Evolutionary conservation across 2,329 filamentous ascomycete genomes (phyloP).

Genomic region (Trichoderma harzianum): DNA sequence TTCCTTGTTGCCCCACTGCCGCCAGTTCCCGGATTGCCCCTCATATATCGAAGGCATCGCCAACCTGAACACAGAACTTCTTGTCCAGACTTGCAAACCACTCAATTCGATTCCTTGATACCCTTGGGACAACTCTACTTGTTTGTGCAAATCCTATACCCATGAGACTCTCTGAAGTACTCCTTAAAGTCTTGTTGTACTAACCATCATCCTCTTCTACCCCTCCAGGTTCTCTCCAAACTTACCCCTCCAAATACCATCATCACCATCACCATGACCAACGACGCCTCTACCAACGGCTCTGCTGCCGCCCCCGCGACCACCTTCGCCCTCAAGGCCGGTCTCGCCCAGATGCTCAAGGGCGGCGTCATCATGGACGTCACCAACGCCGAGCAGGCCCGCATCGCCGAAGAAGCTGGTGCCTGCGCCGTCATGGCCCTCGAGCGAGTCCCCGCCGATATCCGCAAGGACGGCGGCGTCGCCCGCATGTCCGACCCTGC

Average conservation of each 20-base stretch:
- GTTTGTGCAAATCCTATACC: background rate
- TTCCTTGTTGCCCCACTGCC: slow-evolving; percentile 7
- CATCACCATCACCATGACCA: slow-evolving; percentile 29
- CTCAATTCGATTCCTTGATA: background rate
- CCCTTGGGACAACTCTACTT: background rate
- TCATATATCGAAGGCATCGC: slow-evolving; percentile 16
- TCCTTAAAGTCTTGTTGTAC: background rate
- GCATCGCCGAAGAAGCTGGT: slow-evolving; percentile 95
- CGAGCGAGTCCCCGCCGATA: slow-evolving; percentile 95
- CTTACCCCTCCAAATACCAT: background rate
- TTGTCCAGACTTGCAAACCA: background rate
- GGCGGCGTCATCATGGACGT: slow-evolving; percentile 99
- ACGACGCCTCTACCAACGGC: slow-evolving; percentile 32
- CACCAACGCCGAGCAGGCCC: slow-evolving; percentile 86
- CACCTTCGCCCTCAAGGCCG: slow-evolving; percentile 85
- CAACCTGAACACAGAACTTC: background rate
- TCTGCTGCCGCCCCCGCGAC: slow-evolving; percentile 30
- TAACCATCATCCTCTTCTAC: background rate
- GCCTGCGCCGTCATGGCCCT: slow-evolving; percentile 97
- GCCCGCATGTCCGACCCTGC: slow-evolving; percentile 93
- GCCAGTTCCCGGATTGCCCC: background rate
- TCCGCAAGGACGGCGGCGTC: slow-evolving; percentile 86
- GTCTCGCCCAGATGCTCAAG: slow-evolving; percentile 96
- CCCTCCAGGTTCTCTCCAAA: background rate
- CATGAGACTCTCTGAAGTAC: background rate